Conservation (phyloP, 495 filamentous ascomycete species). For the Xylaria intraflava region DNA sequence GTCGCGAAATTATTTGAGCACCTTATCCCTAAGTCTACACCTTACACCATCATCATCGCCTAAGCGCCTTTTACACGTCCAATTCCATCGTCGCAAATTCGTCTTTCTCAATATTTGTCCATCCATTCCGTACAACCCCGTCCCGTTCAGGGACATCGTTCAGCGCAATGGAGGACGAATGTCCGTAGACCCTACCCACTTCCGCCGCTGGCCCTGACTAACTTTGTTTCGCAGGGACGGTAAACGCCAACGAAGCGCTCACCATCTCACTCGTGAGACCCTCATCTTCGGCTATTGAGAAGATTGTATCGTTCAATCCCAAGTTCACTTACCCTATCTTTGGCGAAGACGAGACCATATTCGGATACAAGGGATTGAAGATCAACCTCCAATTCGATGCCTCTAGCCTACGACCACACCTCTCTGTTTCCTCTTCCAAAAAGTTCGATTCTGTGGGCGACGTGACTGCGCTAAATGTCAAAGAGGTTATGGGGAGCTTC, state of each 20-base stretch:
- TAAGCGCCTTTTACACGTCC: background rate
- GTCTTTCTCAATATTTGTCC: background rate
- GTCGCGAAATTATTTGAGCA: too few relatives aligned
- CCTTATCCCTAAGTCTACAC: too few relatives aligned
- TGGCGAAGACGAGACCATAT: slow-evolving; percentile 82
- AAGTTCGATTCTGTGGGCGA: slow-evolving; percentile 71
- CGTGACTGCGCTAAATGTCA: slow-evolving; percentile 59
- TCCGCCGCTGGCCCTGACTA: slow-evolving; percentile 6
- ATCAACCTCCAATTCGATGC: slow-evolving; percentile 74
- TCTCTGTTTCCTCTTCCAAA: slow-evolving; percentile 63
- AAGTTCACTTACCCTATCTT: slow-evolving; percentile 89
- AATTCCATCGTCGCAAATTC: background rate
- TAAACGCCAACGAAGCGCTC: slow-evolving; percentile 67
- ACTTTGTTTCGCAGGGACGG: slow-evolving; percentile 53
- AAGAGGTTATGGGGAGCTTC: slow-evolving; percentile 57
- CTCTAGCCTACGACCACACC: slow-evolving; percentile 69
- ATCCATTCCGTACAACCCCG: background rate
- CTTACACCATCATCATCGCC: too few relatives aligned
- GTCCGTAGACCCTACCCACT: slow-evolving; percentile 29
- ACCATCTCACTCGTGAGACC: slow-evolving; percentile 62
- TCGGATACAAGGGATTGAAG: slow-evolving; percentile 76
- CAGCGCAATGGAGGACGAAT: slow-evolving; percentile 40
- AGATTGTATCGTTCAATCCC: slow-evolving; percentile 66
- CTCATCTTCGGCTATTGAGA: slow-evolving; percentile 46
- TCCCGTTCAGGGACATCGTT: background rate